These are phyloP conservation scores for Lophiostoma macrostomum DNA, from an alignment of 495 filamentous ascomycete genomes.

Conservation along the genomic window DNA sequence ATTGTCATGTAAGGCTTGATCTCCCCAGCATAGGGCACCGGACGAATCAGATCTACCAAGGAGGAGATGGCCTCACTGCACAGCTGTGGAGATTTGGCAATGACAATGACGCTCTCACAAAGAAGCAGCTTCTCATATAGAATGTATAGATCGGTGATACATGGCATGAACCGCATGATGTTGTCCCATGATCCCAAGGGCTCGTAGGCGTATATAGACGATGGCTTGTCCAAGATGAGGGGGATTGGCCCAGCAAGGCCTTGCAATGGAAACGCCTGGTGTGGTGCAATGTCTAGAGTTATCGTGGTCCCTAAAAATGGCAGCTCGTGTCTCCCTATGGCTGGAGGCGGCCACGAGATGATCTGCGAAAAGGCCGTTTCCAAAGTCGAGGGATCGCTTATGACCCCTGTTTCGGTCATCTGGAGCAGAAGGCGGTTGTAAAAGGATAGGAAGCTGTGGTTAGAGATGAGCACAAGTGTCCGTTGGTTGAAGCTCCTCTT, in stretches of 20 bases:
- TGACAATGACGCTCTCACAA: conserved; percentile 36
- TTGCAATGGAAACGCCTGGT: conserved; percentile 38
- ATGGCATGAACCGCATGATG: conserved; percentile 34
- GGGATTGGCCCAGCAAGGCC: conserved; percentile 27
- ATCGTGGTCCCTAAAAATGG: conserved; percentile 37
- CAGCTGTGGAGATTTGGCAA: conserved; percentile 38
- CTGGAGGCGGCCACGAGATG: conserved; percentile 34
- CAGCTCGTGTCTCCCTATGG: conserved; percentile 32
- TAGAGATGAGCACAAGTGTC: conserved; percentile 34
- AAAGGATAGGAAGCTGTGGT: conserved; percentile 37
- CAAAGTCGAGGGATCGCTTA: conserved; percentile 33
- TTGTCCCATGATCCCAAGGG: conserved; percentile 36
- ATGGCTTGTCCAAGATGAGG: conserved; percentile 17
- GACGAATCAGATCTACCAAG: conserved; percentile 37
- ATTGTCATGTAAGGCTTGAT: conserved; percentile 39
- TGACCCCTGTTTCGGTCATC: conserved; percentile 31
- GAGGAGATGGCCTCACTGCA: conserved; percentile 36
- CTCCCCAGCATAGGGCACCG: conserved; percentile 38
- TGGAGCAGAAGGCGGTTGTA: conserved; percentile 32
- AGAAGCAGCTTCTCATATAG: conserved; percentile 39
- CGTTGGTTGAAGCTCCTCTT: conserved; percentile 40
- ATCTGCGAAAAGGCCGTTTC: conserved; percentile 36
- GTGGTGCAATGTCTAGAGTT: conserved; percentile 37
- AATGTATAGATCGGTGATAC: conserved; percentile 35
- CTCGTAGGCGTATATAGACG: conserved; percentile 35